A percentile compares a stretch with the other conserved stretches of the same genome.
Evolutionary conservation across 768 basidiomycete genomes (phyloP).

Genomic region (Clitopilus passeckerianus): DNA sequence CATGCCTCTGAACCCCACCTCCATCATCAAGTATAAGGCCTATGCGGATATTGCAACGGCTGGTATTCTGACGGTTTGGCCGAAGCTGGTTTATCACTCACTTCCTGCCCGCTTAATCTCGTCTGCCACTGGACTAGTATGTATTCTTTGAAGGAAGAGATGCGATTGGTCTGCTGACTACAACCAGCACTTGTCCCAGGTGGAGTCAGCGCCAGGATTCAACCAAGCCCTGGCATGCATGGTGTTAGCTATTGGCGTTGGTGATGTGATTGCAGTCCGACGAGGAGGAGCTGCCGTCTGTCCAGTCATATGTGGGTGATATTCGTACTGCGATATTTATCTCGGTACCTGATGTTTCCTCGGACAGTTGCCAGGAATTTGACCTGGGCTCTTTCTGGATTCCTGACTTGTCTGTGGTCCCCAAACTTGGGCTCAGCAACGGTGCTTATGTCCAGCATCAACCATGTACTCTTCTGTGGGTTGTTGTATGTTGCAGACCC

Average conservation of each 20-base stretch:
- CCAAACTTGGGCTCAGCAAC: background rate
- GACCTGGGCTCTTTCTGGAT: constrained; percentile 18
- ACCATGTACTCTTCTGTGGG: no score
- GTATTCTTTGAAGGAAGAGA: no score
- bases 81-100: no score
- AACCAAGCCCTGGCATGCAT: constrained; percentile 31
- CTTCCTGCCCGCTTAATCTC: no score
- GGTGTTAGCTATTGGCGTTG: constrained; percentile 26
- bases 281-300: constrained; percentile 16
- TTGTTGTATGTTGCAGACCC: no score
- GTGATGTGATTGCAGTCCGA: constrained; percentile 19
- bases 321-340: background rate
- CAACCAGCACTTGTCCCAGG: constrained; percentile 18
- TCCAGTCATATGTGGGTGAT: constrained; percentile 20
- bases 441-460: no score
- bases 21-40: no score
- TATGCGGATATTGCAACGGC: no score
- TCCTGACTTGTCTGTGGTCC: constrained; percentile 13
- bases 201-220: constrained; percentile 22
- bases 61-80: no score
- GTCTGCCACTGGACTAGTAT: no score
- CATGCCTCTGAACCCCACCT: no score
- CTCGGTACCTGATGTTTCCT: background rate
- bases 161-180: no score
- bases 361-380: constrained; percentile 22